phyloP scores from a whole-genome alignment of 495 filamentous ascomycete genomes.

The Podospora fimiseda region DNA sequence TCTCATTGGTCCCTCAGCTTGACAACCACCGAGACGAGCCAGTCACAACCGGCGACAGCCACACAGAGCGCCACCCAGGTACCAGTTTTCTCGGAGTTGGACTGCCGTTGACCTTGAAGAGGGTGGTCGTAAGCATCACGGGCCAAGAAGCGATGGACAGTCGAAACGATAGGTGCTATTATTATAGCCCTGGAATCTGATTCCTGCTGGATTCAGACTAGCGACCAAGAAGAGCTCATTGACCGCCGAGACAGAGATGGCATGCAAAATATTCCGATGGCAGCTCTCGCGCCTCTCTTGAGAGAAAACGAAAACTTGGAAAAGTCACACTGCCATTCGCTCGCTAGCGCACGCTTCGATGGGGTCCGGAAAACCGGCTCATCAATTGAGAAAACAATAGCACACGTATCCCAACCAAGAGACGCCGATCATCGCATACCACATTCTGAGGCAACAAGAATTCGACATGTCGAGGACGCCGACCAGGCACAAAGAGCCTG shows the following conservation, averaged over 20 bases:
- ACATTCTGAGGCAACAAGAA: background rate
- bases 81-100: background rate
- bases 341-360: background rate
- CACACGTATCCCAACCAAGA: background rate
- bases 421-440: background rate
- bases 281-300: background rate
- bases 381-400: background rate
- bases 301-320: background rate
- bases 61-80: background rate
- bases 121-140: too few relatives aligned
- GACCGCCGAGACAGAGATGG: conserved; percentile 2
- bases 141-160: too few relatives aligned
- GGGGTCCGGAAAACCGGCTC: conserved; percentile 11
- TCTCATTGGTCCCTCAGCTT: conserved; percentile 1
- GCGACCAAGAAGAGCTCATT: background rate
- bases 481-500: too few relatives aligned
- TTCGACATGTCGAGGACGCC: background rate
- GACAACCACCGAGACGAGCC: background rate
- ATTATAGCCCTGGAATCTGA: background rate
- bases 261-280: too few relatives aligned
- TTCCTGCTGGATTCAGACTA: background rate
- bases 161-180: too few relatives aligned
- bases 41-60: background rate
- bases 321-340: background rate
- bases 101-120: background rate